phyloP scores from a whole-genome alignment of 116 monocot species.

The Phalaenopsis hybrid region DNA sequence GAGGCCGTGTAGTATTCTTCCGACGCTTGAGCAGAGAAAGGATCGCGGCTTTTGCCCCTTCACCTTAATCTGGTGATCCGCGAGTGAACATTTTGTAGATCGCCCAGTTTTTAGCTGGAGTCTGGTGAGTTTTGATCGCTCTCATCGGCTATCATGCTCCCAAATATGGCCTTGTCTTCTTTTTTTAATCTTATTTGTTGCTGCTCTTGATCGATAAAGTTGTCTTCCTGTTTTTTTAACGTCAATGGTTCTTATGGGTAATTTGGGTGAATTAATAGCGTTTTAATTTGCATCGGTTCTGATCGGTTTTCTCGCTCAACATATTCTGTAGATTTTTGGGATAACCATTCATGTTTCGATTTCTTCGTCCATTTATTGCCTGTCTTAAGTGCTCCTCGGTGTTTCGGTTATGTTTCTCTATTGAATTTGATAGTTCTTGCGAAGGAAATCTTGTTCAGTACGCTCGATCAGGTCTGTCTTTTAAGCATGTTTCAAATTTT shows the following conservation, averaged over 20 bases:
- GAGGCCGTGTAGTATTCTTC: conserved; percentile 1
- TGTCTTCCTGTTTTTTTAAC: too few species aligned
- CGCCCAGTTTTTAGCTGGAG: conserved; percentile 6
- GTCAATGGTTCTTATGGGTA: not conserved
- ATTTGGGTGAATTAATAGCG: not conserved
- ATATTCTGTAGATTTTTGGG: not conserved
- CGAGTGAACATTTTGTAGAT: not conserved
- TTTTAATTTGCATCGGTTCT: not conserved
- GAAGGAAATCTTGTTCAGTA: not conserved
- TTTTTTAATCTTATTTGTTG: not conserved
- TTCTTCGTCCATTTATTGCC: too few species aligned
- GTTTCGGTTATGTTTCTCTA: not conserved
- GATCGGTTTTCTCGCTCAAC: too few species aligned
- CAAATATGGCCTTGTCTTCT: conserved; percentile 9
- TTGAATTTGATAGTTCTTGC: not conserved
- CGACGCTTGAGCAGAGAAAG: conserved; percentile 2
- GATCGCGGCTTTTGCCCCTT: not conserved
- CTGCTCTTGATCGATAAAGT: not conserved
- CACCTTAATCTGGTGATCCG: not conserved
- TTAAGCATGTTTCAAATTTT: not conserved
- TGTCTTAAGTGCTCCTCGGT: not conserved
- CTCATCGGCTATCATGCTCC: not conserved
- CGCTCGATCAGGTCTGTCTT: not conserved
- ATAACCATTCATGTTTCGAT: not conserved
- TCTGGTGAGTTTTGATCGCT: conserved; percentile 8